A percentile compares a stretch with the other conserved stretches of the same genome.
Evolutionary conservation across 768 basidiomycete genomes (phyloP).

Genomic region (Mrakia gelida): DNA sequence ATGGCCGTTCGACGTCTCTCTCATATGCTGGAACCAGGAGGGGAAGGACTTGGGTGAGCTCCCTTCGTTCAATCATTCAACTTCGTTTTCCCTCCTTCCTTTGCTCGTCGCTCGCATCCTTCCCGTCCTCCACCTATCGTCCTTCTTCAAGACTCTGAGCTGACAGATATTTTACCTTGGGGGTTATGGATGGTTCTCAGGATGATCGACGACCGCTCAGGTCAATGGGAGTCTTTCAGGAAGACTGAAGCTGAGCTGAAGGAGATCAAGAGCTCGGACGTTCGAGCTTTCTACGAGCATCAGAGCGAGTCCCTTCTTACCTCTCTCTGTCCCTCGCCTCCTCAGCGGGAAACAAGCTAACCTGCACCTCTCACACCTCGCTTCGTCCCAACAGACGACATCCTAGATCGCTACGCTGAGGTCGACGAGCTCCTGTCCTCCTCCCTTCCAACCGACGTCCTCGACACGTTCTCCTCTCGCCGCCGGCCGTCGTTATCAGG

Average conservation of each 20-base stretch:
- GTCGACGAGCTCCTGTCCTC: slow-evolving; percentile 21
- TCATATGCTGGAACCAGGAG: background rate
- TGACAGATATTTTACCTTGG: background rate
- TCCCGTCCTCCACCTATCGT: background rate
- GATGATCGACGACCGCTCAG: background rate
- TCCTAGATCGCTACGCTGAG: slow-evolving; percentile 12
- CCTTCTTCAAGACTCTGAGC: background rate
- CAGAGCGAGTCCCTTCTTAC: background rate
- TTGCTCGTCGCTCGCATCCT: background rate
- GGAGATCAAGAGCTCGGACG: background rate
- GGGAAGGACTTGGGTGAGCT: background rate
- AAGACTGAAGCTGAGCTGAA: slow-evolving; percentile 9
- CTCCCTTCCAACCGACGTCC: slow-evolving; percentile 12
- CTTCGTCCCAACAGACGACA: slow-evolving; percentile 4
- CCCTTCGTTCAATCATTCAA: too few species aligned
- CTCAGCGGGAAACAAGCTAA: too few species aligned
- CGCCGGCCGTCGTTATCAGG: background rate
- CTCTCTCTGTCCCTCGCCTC: background rate
- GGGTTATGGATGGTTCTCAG: background rate
- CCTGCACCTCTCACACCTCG: background rate
- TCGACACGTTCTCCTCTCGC: slow-evolving; percentile 18
- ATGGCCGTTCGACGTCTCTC: background rate
- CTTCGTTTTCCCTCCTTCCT: background rate
- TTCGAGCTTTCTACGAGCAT: slow-evolving; percentile 8
- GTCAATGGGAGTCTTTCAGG: background rate